A percentile compares a stretch with the other conserved stretches of the same genome.
These are phyloP conservation scores for Aspergillus heteromorphus DNA, from an alignment of 495 filamentous ascomycete genomes.

Conservation along the genomic window DNA sequence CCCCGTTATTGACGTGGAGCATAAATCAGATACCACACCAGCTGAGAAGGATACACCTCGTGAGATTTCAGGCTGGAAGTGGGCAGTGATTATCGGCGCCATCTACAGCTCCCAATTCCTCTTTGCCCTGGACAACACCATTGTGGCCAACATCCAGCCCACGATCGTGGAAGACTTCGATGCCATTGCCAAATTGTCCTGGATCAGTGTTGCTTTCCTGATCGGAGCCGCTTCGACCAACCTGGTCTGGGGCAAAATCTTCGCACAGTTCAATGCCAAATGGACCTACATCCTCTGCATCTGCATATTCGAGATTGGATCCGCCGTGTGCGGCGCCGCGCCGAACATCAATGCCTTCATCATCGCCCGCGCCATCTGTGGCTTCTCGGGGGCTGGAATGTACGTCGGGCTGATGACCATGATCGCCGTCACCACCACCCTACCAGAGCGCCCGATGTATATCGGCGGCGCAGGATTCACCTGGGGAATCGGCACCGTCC, in stretches of 20 bases:
- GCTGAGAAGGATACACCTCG: no score
- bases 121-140: background rate
- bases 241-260: background rate
- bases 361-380: conserved; percentile 69
- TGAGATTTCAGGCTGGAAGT: no score
- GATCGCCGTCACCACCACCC: conserved; percentile 37
- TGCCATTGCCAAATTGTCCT: background rate
- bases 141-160: background rate
- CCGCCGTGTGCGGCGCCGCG: conserved; percentile 62
- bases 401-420: conserved; percentile 71
- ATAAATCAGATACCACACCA: no score
- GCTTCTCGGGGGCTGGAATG: conserved; percentile 66
- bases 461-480: conserved; percentile 28
- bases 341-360: conserved; percentile 61
- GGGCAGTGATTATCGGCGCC: background rate
- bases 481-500: conserved; percentile 45
- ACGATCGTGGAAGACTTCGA: background rate
- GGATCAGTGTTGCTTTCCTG: background rate
- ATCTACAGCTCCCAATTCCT: background rate
- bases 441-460: conserved; percentile 42
- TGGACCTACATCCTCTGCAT: conserved; percentile 53
- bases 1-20: no score
- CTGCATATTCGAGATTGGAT: conserved; percentile 65
- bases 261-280: conserved; percentile 40
- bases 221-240: background rate